Conservation (phyloP, 305 asterid species). For the Plantago coronopus region DNA sequence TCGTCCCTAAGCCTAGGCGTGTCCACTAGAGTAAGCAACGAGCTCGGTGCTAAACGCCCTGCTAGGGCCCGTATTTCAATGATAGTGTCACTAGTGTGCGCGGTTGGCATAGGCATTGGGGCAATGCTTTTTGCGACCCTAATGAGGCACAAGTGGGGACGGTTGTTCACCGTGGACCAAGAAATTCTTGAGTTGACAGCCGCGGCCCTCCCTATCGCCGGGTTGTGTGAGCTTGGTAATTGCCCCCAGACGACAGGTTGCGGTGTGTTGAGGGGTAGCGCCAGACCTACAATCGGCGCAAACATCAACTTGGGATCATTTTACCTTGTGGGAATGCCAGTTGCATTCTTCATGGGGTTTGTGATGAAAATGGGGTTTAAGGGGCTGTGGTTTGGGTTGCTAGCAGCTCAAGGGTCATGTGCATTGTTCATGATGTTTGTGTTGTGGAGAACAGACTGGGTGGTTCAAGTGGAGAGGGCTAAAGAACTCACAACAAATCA, state of each 20-base stretch:
- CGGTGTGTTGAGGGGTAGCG: constrained; percentile 82
- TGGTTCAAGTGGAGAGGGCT: constrained; percentile 58
- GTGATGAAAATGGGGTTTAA: constrained; percentile 60
- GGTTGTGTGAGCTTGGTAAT: constrained; percentile 88
- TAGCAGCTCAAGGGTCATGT: constrained; percentile 84
- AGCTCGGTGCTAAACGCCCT: constrained; percentile 70
- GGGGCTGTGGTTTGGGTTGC: constrained; percentile 83
- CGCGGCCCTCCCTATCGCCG: constrained; percentile 71
- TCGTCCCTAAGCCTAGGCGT: constrained; percentile 78
- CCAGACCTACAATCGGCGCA: constrained; percentile 75
- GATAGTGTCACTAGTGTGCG: constrained; percentile 46
- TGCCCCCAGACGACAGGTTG: constrained; percentile 94
- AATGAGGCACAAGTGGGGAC: constrained; percentile 66
- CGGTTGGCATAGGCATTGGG: constrained; percentile 43
- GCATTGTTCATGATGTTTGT: constrained; percentile 63
- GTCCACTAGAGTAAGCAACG: constrained; percentile 73
- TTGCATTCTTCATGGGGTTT: constrained; percentile 67
- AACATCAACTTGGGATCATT: constrained; percentile 79
- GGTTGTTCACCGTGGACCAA: constrained; percentile 49
- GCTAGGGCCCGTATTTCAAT: constrained; percentile 51
- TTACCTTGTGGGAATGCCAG: constrained; percentile 83
- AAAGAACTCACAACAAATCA: constrained; percentile 45
- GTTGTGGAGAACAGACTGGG: constrained; percentile 65
- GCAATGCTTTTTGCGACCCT: constrained; percentile 62
- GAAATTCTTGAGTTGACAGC: constrained; percentile 65